These are phyloP conservation scores for Flammula alnicola DNA, from an alignment of 1,284 basidiomycete species.

Conservation along the genomic window DNA sequence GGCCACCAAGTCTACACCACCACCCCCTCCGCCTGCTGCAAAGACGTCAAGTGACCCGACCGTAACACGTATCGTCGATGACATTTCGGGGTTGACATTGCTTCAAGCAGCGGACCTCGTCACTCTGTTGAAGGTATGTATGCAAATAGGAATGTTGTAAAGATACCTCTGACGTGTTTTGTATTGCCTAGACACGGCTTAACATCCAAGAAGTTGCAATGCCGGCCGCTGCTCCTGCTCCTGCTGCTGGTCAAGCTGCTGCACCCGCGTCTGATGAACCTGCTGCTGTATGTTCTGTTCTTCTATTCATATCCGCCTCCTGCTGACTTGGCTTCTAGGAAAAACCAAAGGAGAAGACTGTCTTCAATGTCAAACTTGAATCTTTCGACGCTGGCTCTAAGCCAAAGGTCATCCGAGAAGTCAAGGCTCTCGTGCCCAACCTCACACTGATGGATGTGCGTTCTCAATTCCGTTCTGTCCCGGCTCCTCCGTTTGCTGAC, in stretches of 20 bases:
- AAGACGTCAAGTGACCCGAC: slow-evolving; percentile 70
- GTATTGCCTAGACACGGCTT: slow-evolving; percentile 71
- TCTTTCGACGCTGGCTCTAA: slow-evolving; percentile 91
- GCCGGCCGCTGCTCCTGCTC: slow-evolving; percentile 74
- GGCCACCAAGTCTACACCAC: slow-evolving; percentile 45
- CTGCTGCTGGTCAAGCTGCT: slow-evolving; percentile 61
- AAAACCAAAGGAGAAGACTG: slow-evolving; percentile 98
- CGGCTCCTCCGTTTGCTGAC: slow-evolving; percentile 6
- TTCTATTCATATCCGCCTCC: not conserved
- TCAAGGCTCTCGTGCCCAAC: slow-evolving; percentile 94
- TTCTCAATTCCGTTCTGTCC: slow-evolving; percentile 26
- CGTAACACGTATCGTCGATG: slow-evolving; percentile 88
- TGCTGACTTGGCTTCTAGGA: too few species aligned
- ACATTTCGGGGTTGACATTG: slow-evolving; percentile 89
- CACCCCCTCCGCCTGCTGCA: slow-evolving; percentile 45
- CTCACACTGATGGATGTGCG: slow-evolving; percentile 95
- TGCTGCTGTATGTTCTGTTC: slow-evolving; percentile 55
- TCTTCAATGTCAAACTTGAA: slow-evolving; percentile 94
- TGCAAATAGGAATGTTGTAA: too few species aligned
- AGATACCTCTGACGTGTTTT: too few species aligned
- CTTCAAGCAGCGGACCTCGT: slow-evolving; percentile 98
- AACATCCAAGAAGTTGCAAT: slow-evolving; percentile 99
- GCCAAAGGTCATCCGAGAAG: slow-evolving; percentile 98
- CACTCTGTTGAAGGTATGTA: slow-evolving; percentile 88
- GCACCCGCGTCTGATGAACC: slow-evolving; percentile 66